These are phyloP conservation scores for Codiaeum variegatum DNA, from an alignment of 441 rosid species.

Conservation along the genomic window DNA sequence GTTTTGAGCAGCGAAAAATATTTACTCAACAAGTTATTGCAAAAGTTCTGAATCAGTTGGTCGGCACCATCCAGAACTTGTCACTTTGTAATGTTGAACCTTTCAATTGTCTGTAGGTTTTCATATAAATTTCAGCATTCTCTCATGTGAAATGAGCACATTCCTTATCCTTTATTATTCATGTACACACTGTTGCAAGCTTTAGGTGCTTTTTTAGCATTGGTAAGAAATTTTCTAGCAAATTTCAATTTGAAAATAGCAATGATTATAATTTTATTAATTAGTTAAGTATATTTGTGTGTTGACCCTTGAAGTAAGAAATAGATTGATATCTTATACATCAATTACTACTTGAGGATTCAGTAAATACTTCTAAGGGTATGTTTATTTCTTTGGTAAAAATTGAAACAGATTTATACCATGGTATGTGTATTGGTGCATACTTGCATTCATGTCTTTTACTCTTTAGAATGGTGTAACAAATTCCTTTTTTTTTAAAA, in stretches of 20 bases:
- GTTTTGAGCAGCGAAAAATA: conserved; percentile 83
- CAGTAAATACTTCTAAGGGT: not conserved
- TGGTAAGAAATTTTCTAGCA: conserved; percentile 51
- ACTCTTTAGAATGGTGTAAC: not conserved
- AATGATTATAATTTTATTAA: not conserved
- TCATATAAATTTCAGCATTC: conserved; percentile 23
- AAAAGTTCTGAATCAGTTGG: conserved; percentile 96
- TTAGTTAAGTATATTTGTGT: not conserved
- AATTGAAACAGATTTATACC: not conserved
- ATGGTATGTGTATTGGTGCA: too few species aligned
- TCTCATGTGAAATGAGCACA: conserved; percentile 84
- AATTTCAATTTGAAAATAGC: not conserved
- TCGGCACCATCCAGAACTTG: conserved; percentile 32
- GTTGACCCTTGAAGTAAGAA: not conserved
- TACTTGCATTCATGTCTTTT: not conserved
- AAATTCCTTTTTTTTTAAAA: not conserved
- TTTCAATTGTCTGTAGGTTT: conserved; percentile 17
- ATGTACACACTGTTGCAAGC: conserved; percentile 99
- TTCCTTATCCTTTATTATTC: conserved; percentile 94
- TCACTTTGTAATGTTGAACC: conserved; percentile 14
- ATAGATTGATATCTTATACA: not conserved
- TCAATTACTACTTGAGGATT: not conserved
- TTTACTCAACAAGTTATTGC: conserved; percentile 98
- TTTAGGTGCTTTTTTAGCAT: conserved; percentile 90
- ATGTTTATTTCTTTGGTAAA: not conserved